These are phyloP conservation scores for Clarireedia sp. DNA, from an alignment of 2,329 filamentous ascomycete genomes.

Conservation along the genomic window DNA sequence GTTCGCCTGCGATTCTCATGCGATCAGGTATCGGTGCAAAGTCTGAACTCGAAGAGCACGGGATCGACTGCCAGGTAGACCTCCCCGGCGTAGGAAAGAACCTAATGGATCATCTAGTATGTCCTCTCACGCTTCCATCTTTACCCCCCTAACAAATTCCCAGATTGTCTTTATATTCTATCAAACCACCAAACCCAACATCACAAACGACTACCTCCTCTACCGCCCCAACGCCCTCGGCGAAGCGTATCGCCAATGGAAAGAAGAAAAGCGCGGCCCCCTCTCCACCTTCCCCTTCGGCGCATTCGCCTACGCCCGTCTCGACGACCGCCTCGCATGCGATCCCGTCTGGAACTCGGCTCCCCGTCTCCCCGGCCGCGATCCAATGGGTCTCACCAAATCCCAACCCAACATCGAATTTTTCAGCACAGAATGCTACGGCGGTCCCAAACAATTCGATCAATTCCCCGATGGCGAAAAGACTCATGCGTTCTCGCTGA, in stretches of 20 bases:
- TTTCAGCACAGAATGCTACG: conserved; percentile 55
- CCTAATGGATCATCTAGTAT: conserved; percentile 47
- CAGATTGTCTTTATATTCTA: conserved; percentile 54
- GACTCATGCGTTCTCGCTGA: conserved; percentile 50
- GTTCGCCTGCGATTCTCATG: conserved; percentile 40
- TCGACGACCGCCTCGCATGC: conserved; percentile 50
- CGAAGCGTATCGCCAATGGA: conserved; percentile 46
- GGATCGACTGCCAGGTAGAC: conserved; percentile 46
- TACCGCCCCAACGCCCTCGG: conserved; percentile 46
- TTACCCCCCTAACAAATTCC: conserved; percentile 3
- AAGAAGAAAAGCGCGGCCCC: conserved; percentile 49
- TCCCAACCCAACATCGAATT: conserved; percentile 54
- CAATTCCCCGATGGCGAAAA: conserved; percentile 42
- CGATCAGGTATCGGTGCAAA: conserved; percentile 38
- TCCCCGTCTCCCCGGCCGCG: conserved; percentile 41
- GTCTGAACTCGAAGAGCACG: conserved; percentile 33
- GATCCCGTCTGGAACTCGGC: conserved; percentile 47
- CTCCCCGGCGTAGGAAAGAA: conserved; percentile 57
- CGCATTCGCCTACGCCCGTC: conserved; percentile 51
- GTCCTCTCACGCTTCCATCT: background rate
- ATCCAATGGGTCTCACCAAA: conserved; percentile 53
- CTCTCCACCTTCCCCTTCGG: conserved; percentile 57
- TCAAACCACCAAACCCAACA: conserved; percentile 41
- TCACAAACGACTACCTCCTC: conserved; percentile 50
- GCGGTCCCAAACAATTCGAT: conserved; percentile 49